A percentile compares a stretch with the other conserved stretches of the same genome.
phyloP scores from a whole-genome alignment of 805 yeast species.

The Schizosaccharomyces osmophilus region DNA sequence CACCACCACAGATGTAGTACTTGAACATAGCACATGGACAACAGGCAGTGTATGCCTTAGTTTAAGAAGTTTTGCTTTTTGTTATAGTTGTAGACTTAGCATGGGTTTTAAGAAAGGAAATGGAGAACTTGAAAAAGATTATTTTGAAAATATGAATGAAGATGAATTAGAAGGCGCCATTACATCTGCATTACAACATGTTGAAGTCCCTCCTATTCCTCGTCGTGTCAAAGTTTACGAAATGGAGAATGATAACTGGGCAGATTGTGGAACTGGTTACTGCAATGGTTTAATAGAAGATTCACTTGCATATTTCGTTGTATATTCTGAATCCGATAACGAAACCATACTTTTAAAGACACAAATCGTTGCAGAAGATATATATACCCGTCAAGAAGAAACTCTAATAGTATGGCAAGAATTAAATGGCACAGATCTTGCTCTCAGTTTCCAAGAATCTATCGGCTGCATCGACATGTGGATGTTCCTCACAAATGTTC shows the following conservation, averaged over 20 bases:
- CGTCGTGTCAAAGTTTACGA: constrained; percentile 81
- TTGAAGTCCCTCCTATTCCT: constrained; percentile 21
- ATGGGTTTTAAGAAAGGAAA: background rate
- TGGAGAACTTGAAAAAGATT: background rate
- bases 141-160: background rate
- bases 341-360: constrained; percentile 37
- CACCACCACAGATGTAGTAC: too few relatives aligned
- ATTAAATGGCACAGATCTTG: constrained; percentile 30
- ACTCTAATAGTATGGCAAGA: constrained; percentile 90
- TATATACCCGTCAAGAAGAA: constrained; percentile 82
- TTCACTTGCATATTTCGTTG: constrained; percentile 31
- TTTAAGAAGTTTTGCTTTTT: too few relatives aligned
- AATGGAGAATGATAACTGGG: constrained; percentile 62
- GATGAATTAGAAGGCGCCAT: background rate
- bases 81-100: background rate
- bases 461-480: constrained; percentile 70
- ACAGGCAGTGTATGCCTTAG: too few relatives aligned
- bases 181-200: background rate
- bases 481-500: constrained; percentile 34
- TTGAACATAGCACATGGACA: too few relatives aligned
- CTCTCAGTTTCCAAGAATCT: constrained; percentile 75
- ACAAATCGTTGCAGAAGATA: constrained; percentile 45
- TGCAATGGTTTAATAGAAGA: constrained; percentile 44
- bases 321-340: constrained; percentile 42
- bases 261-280: constrained; percentile 78